A percentile compares a stretch with the other conserved stretches of the same genome.
These are phyloP conservation scores for Brassica balearica DNA, from an alignment of 441 rosid species.

Conservation along the genomic window DNA sequence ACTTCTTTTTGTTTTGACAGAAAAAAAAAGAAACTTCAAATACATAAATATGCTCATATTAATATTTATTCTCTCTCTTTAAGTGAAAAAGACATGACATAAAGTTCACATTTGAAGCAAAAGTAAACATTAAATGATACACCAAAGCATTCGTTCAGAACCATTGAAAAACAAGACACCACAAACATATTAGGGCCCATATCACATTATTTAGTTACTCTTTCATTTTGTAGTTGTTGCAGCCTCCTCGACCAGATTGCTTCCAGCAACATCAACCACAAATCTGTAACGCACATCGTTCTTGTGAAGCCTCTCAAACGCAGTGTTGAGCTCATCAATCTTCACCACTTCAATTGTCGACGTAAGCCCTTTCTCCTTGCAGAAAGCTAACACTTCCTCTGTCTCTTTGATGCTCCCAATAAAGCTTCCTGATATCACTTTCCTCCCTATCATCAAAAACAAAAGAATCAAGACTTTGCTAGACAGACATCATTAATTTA, in stretches of 20 bases:
- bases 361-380: conserved; percentile 47
- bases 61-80: not conserved
- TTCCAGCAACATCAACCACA: conserved; percentile 63
- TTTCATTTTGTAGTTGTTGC: conserved; percentile 27
- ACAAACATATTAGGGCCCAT: conserved; percentile 26
- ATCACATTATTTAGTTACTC: not conserved
- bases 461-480: not conserved
- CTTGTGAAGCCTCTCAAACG: conserved; percentile 47
- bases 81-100: not conserved
- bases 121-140: not conserved
- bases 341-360: conserved; percentile 46
- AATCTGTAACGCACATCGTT: conserved; percentile 61
- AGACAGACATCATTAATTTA: not conserved
- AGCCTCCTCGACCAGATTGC: conserved; percentile 51
- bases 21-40: no score
- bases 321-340: conserved; percentile 44
- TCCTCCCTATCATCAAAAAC: conserved; percentile 54
- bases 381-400: conserved; percentile 43
- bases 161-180: not conserved
- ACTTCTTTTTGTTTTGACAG: no score
- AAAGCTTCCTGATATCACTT: conserved; percentile 64
- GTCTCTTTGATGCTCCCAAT: conserved; percentile 69
- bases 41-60: not conserved
- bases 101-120: not conserved
- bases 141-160: conserved; percentile 23